phyloP scores from a whole-genome alignment of 2,329 filamentous ascomycete species.

The Colletotrichum navitas region DNA sequence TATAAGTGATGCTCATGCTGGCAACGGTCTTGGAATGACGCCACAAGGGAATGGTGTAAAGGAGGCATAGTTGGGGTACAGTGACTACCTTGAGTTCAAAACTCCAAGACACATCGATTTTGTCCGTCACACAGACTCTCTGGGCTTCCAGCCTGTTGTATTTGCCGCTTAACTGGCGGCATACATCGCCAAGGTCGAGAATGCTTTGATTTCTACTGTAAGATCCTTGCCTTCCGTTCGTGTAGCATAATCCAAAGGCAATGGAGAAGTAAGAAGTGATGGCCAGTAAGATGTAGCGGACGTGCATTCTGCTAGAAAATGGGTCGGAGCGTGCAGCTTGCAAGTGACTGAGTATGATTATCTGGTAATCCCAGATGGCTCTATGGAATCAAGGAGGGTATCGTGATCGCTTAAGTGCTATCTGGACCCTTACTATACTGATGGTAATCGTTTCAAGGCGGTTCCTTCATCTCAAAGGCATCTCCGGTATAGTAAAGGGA shows the following conservation, averaged over 20 bases:
- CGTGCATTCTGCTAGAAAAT: not conserved
- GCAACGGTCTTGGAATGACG: not conserved
- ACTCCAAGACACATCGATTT: not conserved
- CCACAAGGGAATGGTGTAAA: no score
- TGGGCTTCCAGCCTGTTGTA: not conserved
- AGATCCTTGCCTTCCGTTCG: not conserved
- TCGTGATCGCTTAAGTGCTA: not conserved
- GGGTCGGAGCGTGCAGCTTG: not conserved
- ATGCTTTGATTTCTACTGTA: not conserved
- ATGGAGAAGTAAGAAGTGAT: not conserved
- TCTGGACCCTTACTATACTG: not conserved
- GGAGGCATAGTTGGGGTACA: no score
- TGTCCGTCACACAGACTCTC: not conserved
- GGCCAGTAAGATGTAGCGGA: not conserved
- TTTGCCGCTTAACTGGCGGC: not conserved
- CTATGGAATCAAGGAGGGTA: not conserved
- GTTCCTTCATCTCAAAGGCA: not conserved
- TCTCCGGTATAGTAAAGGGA: not conserved
- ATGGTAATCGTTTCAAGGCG: fast-evolving
- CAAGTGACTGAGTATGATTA: no score
- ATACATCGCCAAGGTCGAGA: not conserved
- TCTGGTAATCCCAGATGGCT: not conserved
- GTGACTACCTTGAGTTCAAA: not conserved
- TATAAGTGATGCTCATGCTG: not conserved
- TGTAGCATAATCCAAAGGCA: not conserved